These are phyloP conservation scores for Fusarium redolens DNA, from an alignment of 2,329 filamentous ascomycete species.

Conservation along the genomic window DNA sequence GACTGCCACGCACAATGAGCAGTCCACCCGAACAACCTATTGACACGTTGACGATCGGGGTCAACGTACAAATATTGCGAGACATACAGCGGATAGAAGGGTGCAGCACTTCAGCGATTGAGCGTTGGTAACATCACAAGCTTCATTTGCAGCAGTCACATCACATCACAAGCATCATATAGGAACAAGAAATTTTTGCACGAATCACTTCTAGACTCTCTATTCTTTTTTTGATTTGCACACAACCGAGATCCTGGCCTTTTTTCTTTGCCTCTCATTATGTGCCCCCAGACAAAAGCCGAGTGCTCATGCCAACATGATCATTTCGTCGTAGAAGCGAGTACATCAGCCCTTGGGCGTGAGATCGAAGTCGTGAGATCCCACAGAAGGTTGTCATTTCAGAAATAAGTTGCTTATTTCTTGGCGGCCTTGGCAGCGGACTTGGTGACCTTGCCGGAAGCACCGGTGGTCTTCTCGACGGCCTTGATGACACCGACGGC, in stretches of 20 bases:
- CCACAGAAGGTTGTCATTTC: conserved; percentile 39
- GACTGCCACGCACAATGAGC: no score
- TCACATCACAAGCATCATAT: conserved; percentile 2
- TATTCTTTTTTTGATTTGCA: conserved; percentile 61
- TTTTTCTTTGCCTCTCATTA: conserved; percentile 56
- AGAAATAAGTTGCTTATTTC: conserved; percentile 69
- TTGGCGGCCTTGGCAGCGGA: conserved; percentile 78
- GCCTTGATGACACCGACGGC: conserved; percentile 96
- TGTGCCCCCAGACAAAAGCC: conserved; percentile 55
- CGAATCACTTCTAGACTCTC: conserved; percentile 61
- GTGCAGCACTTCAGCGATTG: no score
- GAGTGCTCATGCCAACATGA: conserved; percentile 59
- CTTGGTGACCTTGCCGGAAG: conserved; percentile 75
- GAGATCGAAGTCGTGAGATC: conserved; percentile 42
- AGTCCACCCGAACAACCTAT: neutral
- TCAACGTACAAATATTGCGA: rapidly evolving
- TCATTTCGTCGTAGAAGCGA: conserved; percentile 61
- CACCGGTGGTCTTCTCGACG: conserved; percentile 72
- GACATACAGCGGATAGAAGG: no score
- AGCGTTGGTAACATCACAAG: neutral
- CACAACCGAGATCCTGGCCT: conserved; percentile 56
- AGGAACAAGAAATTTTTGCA: conserved; percentile 36
- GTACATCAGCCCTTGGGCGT: conserved; percentile 50
- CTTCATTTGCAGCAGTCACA: conserved; percentile 1
- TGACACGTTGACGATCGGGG: rapidly evolving